A percentile compares a stretch with the other conserved stretches of the same genome.
phyloP scores from a whole-genome alignment of 1,139 yeast genomes.

The Yamadazyma friedrichii region DNA sequence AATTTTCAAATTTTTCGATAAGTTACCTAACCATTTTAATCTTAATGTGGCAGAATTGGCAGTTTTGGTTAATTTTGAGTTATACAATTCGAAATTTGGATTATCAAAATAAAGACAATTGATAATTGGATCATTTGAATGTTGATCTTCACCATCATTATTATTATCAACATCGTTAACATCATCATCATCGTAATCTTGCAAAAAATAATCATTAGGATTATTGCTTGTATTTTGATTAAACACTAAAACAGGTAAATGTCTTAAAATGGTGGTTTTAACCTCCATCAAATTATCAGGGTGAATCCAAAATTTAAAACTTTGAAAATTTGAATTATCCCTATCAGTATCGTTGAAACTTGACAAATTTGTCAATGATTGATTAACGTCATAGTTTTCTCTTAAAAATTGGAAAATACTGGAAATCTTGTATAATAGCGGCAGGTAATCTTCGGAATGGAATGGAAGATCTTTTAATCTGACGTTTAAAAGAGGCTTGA shows the following conservation, averaged over 20 bases:
- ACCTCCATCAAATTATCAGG: constrained; percentile 97
- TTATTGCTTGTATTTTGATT: constrained; percentile 43
- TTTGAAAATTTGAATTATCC: constrained; percentile 61
- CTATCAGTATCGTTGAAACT: constrained; percentile 48
- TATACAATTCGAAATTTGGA: constrained; percentile 77
- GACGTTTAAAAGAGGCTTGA: constrained; percentile 83
- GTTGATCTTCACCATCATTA: constrained; percentile 12
- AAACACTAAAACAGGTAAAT: constrained; percentile 87
- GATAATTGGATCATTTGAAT: constrained; percentile 68
- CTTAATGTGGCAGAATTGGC: constrained; percentile 74
- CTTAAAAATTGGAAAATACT: constrained; percentile 78
- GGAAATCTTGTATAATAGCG: constrained; percentile 80
- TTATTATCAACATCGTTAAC: constrained; percentile 16
- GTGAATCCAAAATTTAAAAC: constrained; percentile 93
- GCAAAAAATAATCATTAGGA: constrained; percentile 28
- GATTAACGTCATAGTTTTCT: constrained; percentile 53
- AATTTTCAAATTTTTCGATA: constrained; percentile 73
- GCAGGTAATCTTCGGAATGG: constrained; percentile 94
- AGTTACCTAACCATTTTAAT: constrained; percentile 87
- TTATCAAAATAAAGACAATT: constrained; percentile 90
- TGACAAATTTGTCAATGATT: constrained; percentile 41
- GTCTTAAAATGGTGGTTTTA: constrained; percentile 88
- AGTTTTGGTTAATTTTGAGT: constrained; percentile 73
- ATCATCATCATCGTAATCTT: constrained; percentile 32
- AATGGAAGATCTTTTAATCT: constrained; percentile 85